Conservation (phyloP, 2,329 filamentous ascomycete genomes). For the Xylariaceae sp. region DNA sequence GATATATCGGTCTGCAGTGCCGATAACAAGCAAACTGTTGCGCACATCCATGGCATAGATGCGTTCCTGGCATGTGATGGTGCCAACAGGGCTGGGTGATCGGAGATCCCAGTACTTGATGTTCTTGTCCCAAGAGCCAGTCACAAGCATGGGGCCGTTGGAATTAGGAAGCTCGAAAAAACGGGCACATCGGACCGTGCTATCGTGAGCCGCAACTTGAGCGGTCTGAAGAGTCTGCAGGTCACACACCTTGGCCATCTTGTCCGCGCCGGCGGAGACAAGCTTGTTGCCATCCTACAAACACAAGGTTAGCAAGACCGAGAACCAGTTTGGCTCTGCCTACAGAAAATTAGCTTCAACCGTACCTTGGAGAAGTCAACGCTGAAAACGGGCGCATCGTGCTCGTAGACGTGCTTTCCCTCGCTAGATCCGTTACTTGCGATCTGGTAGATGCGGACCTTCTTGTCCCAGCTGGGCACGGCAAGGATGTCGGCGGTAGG, state of each 20-base stretch:
- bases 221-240: constrained; percentile 60
- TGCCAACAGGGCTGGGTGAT: constrained; percentile 57
- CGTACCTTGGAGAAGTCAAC: constrained; percentile 82
- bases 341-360: background rate
- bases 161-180: constrained; percentile 65
- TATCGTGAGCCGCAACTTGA: constrained; percentile 79
- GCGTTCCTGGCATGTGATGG: constrained; percentile 65
- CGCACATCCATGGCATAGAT: constrained; percentile 90
- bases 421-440: constrained; percentile 69
- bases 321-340: too few relatives aligned
- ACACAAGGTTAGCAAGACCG: background rate
- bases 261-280: constrained; percentile 83
- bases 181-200: constrained; percentile 70
- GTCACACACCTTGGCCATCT: constrained; percentile 83
- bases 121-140: constrained; percentile 87
- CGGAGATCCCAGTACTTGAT: constrained; percentile 86
- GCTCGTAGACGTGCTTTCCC: constrained; percentile 80
- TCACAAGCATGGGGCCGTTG: constrained; percentile 76
- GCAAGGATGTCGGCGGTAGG: constrained; percentile 68
- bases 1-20: constrained; percentile 92
- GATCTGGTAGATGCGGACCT: constrained; percentile 95
- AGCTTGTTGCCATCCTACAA: constrained; percentile 82
- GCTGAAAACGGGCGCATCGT: constrained; percentile 77
- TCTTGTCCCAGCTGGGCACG: constrained; percentile 94
- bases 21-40: constrained; percentile 82